Evolutionary conservation across 306 rosid species (phyloP).

Genomic region (Canavalia gladiata): DNA sequence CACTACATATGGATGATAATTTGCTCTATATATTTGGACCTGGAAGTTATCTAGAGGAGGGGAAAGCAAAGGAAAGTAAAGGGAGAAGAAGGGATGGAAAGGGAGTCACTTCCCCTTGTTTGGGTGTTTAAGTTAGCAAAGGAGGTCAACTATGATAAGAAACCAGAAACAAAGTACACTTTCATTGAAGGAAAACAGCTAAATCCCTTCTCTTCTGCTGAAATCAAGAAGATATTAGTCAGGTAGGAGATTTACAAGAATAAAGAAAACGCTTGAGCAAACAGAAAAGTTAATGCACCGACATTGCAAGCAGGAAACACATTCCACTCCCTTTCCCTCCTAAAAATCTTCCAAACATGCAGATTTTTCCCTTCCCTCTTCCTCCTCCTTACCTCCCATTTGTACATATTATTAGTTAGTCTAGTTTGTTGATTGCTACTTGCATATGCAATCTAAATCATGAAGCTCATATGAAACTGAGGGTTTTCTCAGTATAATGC

Average conservation of each 20-base stretch:
- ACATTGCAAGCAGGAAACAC: not conserved
- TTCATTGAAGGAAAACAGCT: slow-evolving; percentile 33
- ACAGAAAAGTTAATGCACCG: not conserved
- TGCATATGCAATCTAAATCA: not conserved
- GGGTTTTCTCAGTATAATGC: not conserved
- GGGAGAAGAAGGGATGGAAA: not conserved
- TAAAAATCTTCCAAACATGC: not conserved
- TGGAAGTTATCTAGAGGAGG: not conserved
- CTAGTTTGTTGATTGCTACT: slow-evolving; percentile 2
- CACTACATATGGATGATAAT: not conserved
- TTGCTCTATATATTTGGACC: not conserved
- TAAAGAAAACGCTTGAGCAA: slow-evolving; percentile 1
- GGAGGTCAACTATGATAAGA: not conserved
- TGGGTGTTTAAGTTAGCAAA: not conserved
- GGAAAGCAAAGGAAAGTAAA: not conserved
- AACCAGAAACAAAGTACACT: not conserved
- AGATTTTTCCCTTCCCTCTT: not conserved
- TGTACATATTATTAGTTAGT: not conserved
- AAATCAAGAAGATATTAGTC: slow-evolving; percentile 5
- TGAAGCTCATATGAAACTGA: not conserved
- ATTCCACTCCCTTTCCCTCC: slow-evolving; percentile 8
- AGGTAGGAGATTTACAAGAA: not conserved
- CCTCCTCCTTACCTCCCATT: not conserved
- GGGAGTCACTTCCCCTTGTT: not conserved
- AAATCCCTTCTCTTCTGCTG: slow-evolving; percentile 6